Evolutionary conservation across 805 yeast genomes (phyloP).

Genomic region (Komagataella pseudopastoris): DNA sequence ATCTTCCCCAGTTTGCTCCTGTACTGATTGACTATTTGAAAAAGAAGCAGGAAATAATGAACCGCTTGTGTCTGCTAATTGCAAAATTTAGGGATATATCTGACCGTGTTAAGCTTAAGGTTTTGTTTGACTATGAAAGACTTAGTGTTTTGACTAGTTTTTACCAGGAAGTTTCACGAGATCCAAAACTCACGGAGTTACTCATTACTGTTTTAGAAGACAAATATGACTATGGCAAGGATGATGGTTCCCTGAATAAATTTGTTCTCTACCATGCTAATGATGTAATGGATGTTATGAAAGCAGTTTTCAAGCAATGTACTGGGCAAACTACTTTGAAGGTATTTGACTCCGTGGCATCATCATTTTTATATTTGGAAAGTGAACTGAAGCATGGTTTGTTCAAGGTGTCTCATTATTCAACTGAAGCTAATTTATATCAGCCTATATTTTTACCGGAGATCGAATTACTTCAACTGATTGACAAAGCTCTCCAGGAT

Average conservation of each 20-base stretch:
- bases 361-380: not conserved
- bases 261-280: not conserved
- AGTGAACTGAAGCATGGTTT: not conserved
- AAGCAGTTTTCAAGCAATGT: not conserved
- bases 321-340: not conserved
- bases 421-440: not conserved
- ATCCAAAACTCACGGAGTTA: not conserved
- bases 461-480: not conserved
- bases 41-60: slow-evolving; percentile 24
- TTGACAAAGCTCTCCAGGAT: not conserved
- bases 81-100: slow-evolving; percentile 7
- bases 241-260: not conserved
- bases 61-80: slow-evolving; percentile 10
- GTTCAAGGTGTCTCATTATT: not conserved
- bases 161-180: not conserved
- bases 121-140: not conserved
- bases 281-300: not conserved
- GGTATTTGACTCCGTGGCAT: not conserved
- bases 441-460: not conserved
- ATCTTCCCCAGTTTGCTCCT: slow-evolving; percentile 39
- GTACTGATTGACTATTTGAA: slow-evolving; percentile 37
- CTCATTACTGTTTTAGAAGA: not conserved
- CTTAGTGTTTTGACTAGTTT: not conserved
- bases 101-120: not conserved
- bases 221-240: not conserved